A percentile compares a stretch with the other conserved stretches of the same genome.
Evolutionary conservation across 257 asterid species (phyloP).

Genomic region (Cordia subcordata): DNA sequence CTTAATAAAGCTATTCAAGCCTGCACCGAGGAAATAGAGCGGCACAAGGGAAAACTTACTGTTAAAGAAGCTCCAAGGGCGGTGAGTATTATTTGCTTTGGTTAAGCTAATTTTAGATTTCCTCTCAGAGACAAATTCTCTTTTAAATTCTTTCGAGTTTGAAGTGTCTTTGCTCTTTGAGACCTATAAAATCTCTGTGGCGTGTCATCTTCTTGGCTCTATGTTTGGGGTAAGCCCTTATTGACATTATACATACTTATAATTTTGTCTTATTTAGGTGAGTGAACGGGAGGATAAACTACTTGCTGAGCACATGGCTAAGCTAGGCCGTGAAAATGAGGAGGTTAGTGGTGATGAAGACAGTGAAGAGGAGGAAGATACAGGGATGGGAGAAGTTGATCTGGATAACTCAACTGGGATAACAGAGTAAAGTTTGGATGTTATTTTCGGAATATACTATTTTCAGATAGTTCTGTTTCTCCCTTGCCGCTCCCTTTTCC

Average conservation of each 20-base stretch:
- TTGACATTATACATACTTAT: neutral
- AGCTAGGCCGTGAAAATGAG: conserved; percentile 63
- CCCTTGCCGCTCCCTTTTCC: neutral
- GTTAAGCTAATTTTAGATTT: neutral
- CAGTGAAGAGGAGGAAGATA: conserved; percentile 93
- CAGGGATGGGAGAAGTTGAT: conserved; percentile 93
- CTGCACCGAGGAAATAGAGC: conserved; percentile 73
- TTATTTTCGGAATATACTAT: neutral
- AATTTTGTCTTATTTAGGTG: conserved; percentile 49
- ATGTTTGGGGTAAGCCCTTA: neutral
- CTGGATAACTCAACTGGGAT: conserved; percentile 49
- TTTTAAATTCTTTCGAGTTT: neutral
- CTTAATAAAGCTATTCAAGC: conserved; percentile 85
- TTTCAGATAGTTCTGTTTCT: neutral
- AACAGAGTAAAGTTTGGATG: conserved; percentile 23
- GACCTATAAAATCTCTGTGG: neutral
- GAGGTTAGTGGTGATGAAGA: conserved; percentile 87
- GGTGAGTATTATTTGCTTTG: conserved; percentile 38
- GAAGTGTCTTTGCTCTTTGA: neutral
- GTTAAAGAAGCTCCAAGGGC: conserved; percentile 92
- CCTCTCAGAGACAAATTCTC: neutral
- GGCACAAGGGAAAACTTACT: conserved; percentile 76
- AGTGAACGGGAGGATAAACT: conserved; percentile 91
- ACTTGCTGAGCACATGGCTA: conserved; percentile 79
- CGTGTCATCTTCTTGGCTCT: neutral